Base-by-base conservation (phyloP, 768 basidiomycete genomes). In the Lactifluus echinatus region DNA sequence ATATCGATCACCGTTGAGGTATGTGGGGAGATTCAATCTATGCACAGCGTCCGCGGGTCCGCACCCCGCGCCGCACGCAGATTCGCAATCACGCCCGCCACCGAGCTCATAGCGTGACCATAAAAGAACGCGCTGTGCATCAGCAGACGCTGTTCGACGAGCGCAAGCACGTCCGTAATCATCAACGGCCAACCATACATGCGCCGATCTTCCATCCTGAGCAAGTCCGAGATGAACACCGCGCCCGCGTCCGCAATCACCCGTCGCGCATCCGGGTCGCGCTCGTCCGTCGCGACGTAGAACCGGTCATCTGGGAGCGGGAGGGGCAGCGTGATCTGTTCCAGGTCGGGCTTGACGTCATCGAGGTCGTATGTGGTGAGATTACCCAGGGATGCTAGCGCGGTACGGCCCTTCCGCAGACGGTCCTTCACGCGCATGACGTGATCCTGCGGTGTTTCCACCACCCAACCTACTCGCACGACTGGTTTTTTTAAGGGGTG, bases 201-300 rank as follows among this genome's bases (percentile, higher is more conserved):
- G 8, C 68, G 67, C 2, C 69, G 67, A 53, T 78, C 76, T 21
- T 75, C 72, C n/a, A 66, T 60, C 1, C 74, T 76, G 45, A 78
- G 63, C 6, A 78, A 64, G 59, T 79, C 76, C 14, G 66, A 34
- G 55, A 79, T 65, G 54, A 79, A 56, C 10, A 79, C 42, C 2
- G 69, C 77, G 17, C 75, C 74, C 21, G 70, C 66, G 2, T 66
- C 62, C 19, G 66, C 61, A 14, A 78, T 63, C 51, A 68, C 68
- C 8, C 64, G 24, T 10, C 76, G 64, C 14, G 67, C 69, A 0
- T 63, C 62, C 0, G 69, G 65, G 53, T 69, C 63, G 29, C 76
- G 74, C 57, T 78, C 77, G 54, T 78, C 76, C 23, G 71, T 74
- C n/a, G 71, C 72, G 11, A 73, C 64, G 50, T 69, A 73, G 39